These are phyloP conservation scores for Colletotrichum echinochloae DNA, from an alignment of 2,329 filamentous ascomycete genomes.

Conservation along the genomic window DNA sequence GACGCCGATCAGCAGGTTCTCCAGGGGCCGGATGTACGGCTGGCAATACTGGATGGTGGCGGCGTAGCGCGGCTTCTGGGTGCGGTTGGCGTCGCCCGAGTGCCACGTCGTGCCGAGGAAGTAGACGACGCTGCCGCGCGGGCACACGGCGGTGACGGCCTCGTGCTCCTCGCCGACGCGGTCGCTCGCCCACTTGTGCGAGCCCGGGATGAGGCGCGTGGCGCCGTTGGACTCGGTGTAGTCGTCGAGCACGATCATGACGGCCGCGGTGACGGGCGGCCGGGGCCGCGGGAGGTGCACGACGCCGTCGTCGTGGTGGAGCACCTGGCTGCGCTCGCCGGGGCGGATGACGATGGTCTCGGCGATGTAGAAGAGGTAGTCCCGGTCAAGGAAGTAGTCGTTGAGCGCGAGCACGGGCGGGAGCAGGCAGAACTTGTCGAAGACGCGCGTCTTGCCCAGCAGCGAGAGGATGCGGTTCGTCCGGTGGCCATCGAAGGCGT, in stretches of 20 bases:
- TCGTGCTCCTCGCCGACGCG: conserved; percentile 45
- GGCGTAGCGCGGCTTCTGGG: conserved; percentile 48
- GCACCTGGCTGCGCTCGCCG: conserved; percentile 50
- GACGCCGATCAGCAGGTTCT: conserved; percentile 53
- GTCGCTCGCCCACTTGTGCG: conserved; percentile 50
- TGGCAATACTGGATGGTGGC: conserved; percentile 56
- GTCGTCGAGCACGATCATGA: conserved; percentile 48
- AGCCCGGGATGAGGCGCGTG: conserved; percentile 50
- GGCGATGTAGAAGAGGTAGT: conserved; percentile 51
- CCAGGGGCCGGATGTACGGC: conserved; percentile 53
- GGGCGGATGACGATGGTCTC: conserved; percentile 55
- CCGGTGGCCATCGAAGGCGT: conserved; percentile 52
- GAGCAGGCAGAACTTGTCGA: conserved; percentile 53
- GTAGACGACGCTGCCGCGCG: conserved; percentile 52
- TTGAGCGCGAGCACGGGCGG: conserved; percentile 53
- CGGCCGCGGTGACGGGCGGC: conserved; percentile 48
- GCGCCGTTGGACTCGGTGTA: conserved; percentile 51
- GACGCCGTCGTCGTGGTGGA: conserved; percentile 50
- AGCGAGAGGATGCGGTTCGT: conserved; percentile 54
- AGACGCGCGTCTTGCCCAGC: conserved; percentile 53
- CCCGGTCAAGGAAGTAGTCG: conserved; percentile 54
- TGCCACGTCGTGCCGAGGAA: conserved; percentile 53
- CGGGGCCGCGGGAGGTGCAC: conserved; percentile 51
- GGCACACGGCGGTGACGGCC: conserved; percentile 49
- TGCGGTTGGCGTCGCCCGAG: conserved; percentile 51